Percentiles rank a stretch among this genome's conserved stretches.
These are phyloP conservation scores for Cladosporium oxysporum DNA, from an alignment of 2,329 filamentous ascomycete genomes.

Conservation along the genomic window DNA sequence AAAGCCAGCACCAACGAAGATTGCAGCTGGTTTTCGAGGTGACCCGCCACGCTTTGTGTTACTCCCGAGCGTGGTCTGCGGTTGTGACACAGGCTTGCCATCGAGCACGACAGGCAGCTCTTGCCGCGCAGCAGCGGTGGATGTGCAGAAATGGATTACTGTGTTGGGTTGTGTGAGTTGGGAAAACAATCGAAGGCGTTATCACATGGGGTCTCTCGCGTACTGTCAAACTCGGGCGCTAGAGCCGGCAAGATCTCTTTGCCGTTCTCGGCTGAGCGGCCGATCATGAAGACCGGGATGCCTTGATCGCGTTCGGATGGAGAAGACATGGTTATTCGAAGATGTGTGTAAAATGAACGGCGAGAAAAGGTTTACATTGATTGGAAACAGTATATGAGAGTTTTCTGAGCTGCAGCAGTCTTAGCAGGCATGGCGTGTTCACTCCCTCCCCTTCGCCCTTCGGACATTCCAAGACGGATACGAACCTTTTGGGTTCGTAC, in stretches of 20 bases:
- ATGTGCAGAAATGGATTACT: conserved; percentile 17
- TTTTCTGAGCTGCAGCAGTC: not conserved
- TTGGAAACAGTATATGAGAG: not conserved
- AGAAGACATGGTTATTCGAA: not conserved
- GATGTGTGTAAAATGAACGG: not conserved
- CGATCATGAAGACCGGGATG: conserved; percentile 18
- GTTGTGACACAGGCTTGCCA: conserved; percentile 1
- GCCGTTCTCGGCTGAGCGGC: conserved; percentile 15
- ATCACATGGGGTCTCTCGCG: not conserved
- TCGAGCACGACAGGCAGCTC: conserved; percentile 7
- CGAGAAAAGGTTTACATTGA: not conserved
- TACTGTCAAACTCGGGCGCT: conserved; percentile 14
- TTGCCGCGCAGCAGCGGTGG: conserved; percentile 9
- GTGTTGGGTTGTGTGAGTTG: not conserved
- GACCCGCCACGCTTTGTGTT: conserved; percentile 7
- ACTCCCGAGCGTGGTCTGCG: conserved; percentile 9
- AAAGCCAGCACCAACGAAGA: conserved; percentile 4
- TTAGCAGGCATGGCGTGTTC: not conserved
- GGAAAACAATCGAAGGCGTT: not conserved
- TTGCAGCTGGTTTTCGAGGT: conserved; percentile 7
- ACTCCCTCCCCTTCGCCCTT: not conserved
- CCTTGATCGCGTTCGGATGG: not conserved
- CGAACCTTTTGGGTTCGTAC: conserved; percentile 10
- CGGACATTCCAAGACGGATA: conserved; percentile 2
- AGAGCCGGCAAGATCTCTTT: conserved; percentile 9